These are phyloP conservation scores for Erigeron philadelphicus DNA, from an alignment of 140 eudicot species.

Conservation along the genomic window DNA sequence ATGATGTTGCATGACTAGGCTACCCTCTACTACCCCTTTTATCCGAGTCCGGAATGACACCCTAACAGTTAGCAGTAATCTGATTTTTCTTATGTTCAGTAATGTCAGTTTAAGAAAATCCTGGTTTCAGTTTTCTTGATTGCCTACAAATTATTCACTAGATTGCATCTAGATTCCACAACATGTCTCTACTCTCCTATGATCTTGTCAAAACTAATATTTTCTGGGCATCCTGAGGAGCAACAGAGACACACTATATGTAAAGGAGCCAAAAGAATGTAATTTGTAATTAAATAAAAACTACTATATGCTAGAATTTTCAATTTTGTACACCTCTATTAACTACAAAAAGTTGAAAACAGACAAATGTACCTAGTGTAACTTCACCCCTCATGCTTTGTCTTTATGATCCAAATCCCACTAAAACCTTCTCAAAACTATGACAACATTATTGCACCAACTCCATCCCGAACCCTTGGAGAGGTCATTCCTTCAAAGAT, in stretches of 20 bases:
- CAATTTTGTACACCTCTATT: not conserved
- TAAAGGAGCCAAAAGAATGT: not conserved
- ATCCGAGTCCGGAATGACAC: not conserved
- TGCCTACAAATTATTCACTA: not conserved
- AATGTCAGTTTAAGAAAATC: not conserved
- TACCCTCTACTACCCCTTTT: too few species aligned
- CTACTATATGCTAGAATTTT: not conserved
- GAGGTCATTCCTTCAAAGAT: not conserved
- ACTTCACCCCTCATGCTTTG: slow-evolving; percentile 21
- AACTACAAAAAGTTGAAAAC: not conserved
- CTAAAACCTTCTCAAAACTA: slow-evolving; percentile 11
- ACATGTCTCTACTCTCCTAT: not conserved
- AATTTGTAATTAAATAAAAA: not conserved
- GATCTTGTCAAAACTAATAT: slow-evolving; percentile 12
- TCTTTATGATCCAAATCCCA: slow-evolving; percentile 20
- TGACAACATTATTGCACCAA: not conserved
- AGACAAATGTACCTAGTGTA: not conserved
- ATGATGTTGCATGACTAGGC: too few species aligned
- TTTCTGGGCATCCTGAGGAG: not conserved
- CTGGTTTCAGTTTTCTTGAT: not conserved
- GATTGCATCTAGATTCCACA: not conserved
- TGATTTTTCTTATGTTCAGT: not conserved
- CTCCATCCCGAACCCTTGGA: not conserved
- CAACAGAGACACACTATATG: not conserved
- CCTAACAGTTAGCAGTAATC: not conserved